Evolutionary conservation across 768 basidiomycete species (phyloP), one percentile per base, ranked within the genome.

Genomic region (Russula compacta): DNA sequence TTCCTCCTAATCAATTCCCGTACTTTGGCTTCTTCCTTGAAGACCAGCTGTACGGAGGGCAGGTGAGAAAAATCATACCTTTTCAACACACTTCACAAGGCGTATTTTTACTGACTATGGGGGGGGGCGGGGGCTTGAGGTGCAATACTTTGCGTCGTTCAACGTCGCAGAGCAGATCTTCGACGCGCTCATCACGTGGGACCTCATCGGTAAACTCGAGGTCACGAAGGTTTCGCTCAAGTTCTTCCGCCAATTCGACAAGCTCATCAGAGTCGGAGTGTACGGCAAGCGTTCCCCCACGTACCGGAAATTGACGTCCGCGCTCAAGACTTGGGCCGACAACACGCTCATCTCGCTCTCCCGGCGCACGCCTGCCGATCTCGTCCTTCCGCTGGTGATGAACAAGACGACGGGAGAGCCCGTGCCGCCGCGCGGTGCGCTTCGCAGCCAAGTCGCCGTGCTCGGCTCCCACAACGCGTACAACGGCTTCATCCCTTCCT

Each of bases 151-250:
- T 21, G 54, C 68, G 32, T 72, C 66, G 2, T 67, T 71, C 57
- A 67, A 71, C 24, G 66, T 61, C 9, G 70, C 70, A 42, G 70
- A 71, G 48, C 72, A 70, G 60, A 68, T 70, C 47, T 73, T 70
- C 60, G 57, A 63, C 38, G 66, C 72, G 0, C 53, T 69, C 47
- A 33, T 60, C 33, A 67, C 65, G 6, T 73, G 72, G 72, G 51
- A 69, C 29, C 58, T 39, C 1, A 39, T 54, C 17, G 68, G 67
- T 42, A 14, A 36, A 17, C 46, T 73, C 36, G 59, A 61, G 11
- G 64, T 73, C 33, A 71, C 70, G 1, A 9, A 54, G 8, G 61
- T 66, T 56, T 73, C 71, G 42, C 68, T 68, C 46, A 58, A 69
- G 14, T 73, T 73, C 29, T 63, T 63, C 52, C 42, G 4, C 5